Base-by-base conservation (phyloP, 768 basidiomycete species). In the Leccinum barrowsii region DNA sequence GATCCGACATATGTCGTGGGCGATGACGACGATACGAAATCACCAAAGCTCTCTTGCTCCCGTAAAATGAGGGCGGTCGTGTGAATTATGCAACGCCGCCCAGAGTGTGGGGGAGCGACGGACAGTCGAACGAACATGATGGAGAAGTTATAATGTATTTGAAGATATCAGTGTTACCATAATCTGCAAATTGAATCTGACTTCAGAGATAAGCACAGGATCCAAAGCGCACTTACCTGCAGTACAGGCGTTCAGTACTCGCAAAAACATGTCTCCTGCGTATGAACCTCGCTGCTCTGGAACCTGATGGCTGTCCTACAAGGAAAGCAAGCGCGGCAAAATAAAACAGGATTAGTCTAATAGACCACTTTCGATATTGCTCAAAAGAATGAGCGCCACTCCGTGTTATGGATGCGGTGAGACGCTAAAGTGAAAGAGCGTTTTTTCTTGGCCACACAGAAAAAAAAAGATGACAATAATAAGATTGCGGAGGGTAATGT, bases 31-130 rank as follows among this genome's bases (percentile, higher is more conserved):
- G 53, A 66, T 66, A 70, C 64, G 21, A 47, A 59, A 42, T 66
- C 66, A 61, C 65, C 60, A 63, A 55, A 24, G 5, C 73, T 60
- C 63, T 92, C 69, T 95, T 77, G 93, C 92, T 95, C 88, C 82
- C 85, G 73, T 92, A 91, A 95, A 96, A 96, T 95, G 89, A 94
- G 92, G 84, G 87, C 86, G 82, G 77, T 77, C 89, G 89, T 85
- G 86, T 93, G 72, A 74, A 71, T 69, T 65, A 59, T 73, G 59
- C 64, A 66, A 85, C 87, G 87, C 82, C 84, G 85, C 82, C 87
- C 94, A 95, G 94, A 95, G 94, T 96, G 94, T 95, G 83, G 83
- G 82, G 82, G 92, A 96, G 93, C 94, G 70, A 55, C 26, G 3
- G 35, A 28, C 15, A 22, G 5, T 15, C 19, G 22, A 64, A 56